These are phyloP conservation scores for Gryganskiella cystojenkinii DNA, from an alignment of 192 early-diverging fungal species.

Conservation along the genomic window DNA sequence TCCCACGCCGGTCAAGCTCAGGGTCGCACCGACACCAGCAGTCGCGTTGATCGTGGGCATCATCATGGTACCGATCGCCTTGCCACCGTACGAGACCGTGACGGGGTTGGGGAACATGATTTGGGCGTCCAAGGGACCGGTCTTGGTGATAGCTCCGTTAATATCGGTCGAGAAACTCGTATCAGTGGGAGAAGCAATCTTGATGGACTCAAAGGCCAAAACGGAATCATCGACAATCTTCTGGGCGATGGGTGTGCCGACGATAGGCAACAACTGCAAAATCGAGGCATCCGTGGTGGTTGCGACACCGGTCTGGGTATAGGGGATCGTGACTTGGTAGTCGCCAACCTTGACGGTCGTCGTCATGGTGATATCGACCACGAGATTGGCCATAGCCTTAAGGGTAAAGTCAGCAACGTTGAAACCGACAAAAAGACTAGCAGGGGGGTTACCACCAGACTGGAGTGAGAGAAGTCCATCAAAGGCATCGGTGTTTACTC, in stretches of 20 bases:
- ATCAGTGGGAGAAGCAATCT: constrained; percentile 46
- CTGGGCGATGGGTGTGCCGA: constrained; percentile 59
- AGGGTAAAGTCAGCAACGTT: constrained; percentile 44
- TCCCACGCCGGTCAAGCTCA: constrained; percentile 36
- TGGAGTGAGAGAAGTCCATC: constrained; percentile 50
- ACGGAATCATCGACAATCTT: constrained; percentile 35
- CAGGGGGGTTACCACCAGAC: constrained; percentile 9
- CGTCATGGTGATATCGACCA: constrained; percentile 46
- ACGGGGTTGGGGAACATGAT: constrained; percentile 59
- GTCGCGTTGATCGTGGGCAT: constrained; percentile 52
- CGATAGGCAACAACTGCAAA: constrained; percentile 49
- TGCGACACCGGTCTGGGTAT: constrained; percentile 47
- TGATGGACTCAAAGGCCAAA: constrained; percentile 41
- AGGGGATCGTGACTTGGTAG: constrained; percentile 37
- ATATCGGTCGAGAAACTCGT: constrained; percentile 48
- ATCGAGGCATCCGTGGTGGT: constrained; percentile 46
- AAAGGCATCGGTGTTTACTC: constrained; percentile 39
- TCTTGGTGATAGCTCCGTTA: constrained; percentile 55
- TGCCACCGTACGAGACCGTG: constrained; percentile 52
- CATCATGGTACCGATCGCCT: constrained; percentile 46
- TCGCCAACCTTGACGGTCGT: constrained; percentile 52
- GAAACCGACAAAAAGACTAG: constrained; percentile 41
- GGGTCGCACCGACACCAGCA: constrained; percentile 51
- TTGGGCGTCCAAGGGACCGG: constrained; percentile 61
- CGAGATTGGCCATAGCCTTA: constrained; percentile 47